Evolutionary conservation across 2,329 filamentous ascomycete species (phyloP).

Genomic region (Diaporthe eres): DNA sequence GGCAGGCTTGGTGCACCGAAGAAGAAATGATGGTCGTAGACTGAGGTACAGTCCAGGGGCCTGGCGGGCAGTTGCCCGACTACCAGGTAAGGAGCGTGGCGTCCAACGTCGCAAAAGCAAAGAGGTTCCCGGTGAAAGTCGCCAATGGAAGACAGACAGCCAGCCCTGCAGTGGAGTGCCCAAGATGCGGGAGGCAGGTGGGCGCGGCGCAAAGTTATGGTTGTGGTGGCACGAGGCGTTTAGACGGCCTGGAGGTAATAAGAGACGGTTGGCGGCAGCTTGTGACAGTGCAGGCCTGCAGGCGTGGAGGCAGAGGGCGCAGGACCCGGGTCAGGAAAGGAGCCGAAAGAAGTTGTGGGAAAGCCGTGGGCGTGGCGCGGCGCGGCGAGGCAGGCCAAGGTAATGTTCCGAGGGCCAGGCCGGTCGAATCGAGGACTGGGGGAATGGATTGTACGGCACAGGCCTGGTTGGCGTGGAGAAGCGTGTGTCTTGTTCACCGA

Average conservation of each 20-base stretch:
- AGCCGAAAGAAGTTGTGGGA: slow-evolving; percentile 29
- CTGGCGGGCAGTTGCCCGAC: slow-evolving; percentile 6
- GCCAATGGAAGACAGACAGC: slow-evolving; percentile 14
- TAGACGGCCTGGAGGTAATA: neutral
- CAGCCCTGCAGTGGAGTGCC: neutral
- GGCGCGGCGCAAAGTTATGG: slow-evolving; percentile 17
- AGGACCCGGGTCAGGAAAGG: slow-evolving; percentile 26
- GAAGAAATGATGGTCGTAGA: slow-evolving; percentile 21
- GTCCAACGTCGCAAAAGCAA: slow-evolving; percentile 20
- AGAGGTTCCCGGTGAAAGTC: neutral
- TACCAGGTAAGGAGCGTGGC: slow-evolving; percentile 26
- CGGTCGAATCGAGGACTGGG: slow-evolving; percentile 25
- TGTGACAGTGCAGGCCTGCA: slow-evolving; percentile 17
- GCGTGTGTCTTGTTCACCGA: slow-evolving; percentile 15
- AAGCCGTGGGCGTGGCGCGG: slow-evolving; percentile 16
- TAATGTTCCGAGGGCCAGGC: slow-evolving; percentile 33
- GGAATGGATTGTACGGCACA: neutral
- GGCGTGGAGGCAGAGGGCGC: neutral
- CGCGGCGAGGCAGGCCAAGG: slow-evolving; percentile 23
- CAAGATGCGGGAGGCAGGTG: neutral
- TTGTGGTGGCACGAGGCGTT: slow-evolving; percentile 28
- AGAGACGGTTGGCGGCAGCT: slow-evolving; percentile 25
- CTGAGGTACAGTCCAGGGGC: slow-evolving; percentile 26
- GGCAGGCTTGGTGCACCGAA: slow-evolving; percentile 22
- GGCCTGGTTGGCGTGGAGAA: slow-evolving; percentile 7